These are phyloP conservation scores for Clonostachys sp. DNA, from an alignment of 2,329 filamentous ascomycete species.

Conservation along the genomic window DNA sequence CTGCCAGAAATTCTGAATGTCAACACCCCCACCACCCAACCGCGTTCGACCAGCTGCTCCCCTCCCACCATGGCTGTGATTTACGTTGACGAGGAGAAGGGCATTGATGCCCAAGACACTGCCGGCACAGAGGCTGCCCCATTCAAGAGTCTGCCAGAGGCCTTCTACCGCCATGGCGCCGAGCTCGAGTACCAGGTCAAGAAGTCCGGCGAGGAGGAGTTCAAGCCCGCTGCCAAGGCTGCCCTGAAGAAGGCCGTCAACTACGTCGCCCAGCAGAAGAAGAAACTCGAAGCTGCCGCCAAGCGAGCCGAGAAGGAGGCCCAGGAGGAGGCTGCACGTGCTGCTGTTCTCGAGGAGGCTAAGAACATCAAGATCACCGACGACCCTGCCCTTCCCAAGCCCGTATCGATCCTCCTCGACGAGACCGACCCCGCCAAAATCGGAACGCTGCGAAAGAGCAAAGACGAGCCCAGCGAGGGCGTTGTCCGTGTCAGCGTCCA, in stretches of 20 bases:
- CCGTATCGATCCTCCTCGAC: conserved; percentile 70
- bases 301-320: conserved; percentile 64
- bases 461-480: conserved; percentile 49
- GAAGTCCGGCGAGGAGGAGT: conserved; percentile 4
- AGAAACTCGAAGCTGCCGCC: conserved; percentile 76
- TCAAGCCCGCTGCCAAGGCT: conserved; percentile 26
- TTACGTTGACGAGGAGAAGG: conserved; percentile 79
- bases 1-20: too few relatives aligned
- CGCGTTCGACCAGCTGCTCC: too few relatives aligned
- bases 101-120: conserved; percentile 63
- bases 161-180: conserved; percentile 66
- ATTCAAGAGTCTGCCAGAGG: conserved; percentile 77
- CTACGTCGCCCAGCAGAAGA: conserved; percentile 71
- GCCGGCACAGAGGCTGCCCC: conserved; percentile 68
- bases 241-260: conserved; percentile 77
- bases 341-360: conserved; percentile 62
- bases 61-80: conserved; percentile 23
- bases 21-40: too few relatives aligned
- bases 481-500: conserved; percentile 68
- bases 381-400: conserved; percentile 67
- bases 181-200: conserved; percentile 58
- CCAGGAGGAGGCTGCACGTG: conserved; percentile 66
- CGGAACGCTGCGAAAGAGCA: conserved; percentile 15
- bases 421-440: conserved; percentile 19
- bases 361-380: conserved; percentile 70